phyloP scores from a whole-genome alignment of 805 yeast species.

The Myxozyma nipponensis region DNA sequence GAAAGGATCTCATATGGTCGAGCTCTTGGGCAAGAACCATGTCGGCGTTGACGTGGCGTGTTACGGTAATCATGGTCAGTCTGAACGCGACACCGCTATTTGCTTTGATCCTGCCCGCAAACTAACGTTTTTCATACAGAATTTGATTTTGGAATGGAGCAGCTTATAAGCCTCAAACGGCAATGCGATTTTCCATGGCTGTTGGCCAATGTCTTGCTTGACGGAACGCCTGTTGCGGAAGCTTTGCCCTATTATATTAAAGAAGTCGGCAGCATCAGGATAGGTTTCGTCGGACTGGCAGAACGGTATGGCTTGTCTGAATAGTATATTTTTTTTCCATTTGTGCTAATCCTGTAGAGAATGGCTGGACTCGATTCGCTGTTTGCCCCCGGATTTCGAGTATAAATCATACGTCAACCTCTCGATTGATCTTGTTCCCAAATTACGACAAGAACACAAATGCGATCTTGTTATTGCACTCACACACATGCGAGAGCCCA shows the following conservation, averaged over 20 bases:
- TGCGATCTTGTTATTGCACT: conserved; percentile 29
- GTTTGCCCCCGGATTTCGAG: conserved; percentile 21
- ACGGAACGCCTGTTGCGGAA: conserved; percentile 20
- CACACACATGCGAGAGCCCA: conserved; percentile 31
- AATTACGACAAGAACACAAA: conserved; percentile 19
- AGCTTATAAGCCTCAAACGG: conserved; percentile 14
- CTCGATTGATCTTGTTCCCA: conserved; percentile 9
- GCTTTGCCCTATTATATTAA: conserved; percentile 14
- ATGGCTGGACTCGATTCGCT: conserved; percentile 29
- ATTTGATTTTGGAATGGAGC: conserved; percentile 30
- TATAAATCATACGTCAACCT: conserved; percentile 20
- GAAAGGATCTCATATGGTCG: conserved; percentile 28
- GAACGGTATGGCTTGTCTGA: conserved; percentile 13
- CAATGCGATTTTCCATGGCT: conserved; percentile 30
- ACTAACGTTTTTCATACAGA: conserved; percentile 5
- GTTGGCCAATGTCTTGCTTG: conserved; percentile 21
- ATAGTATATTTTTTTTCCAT: neutral
- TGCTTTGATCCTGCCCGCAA: neutral
- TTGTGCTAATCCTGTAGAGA: conserved; percentile 13
- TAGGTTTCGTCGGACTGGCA: conserved; percentile 28
- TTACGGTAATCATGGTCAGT: conserved; percentile 28
- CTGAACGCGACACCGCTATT: neutral
- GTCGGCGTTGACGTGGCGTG: conserved; percentile 29
- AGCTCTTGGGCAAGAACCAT: conserved; percentile 12
- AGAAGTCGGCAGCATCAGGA: conserved; percentile 13